A percentile compares a stretch with the other conserved stretches of the same genome.
Evolutionary conservation across 2,329 filamentous ascomycete genomes (phyloP).

Genomic region (Monilinia vaccinii-corymbosi): DNA sequence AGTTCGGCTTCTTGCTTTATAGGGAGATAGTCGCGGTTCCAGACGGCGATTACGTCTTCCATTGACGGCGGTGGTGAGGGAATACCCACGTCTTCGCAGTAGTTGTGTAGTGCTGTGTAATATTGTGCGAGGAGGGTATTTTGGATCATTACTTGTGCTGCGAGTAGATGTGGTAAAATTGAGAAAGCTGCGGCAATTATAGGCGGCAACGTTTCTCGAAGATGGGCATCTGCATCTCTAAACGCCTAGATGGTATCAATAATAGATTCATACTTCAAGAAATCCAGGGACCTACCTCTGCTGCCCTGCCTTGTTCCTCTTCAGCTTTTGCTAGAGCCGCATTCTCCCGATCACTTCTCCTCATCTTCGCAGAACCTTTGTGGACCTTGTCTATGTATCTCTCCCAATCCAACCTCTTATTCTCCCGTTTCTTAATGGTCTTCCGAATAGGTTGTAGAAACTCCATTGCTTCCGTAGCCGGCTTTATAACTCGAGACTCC

Average conservation of each 20-base stretch:
- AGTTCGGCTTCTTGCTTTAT: constrained; percentile 58
- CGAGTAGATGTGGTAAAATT: constrained; percentile 63
- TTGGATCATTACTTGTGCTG: constrained; percentile 64
- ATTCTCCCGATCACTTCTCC: constrained; percentile 65
- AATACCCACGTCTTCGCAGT: constrained; percentile 59
- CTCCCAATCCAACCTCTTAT: constrained; percentile 75
- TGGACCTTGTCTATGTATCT: constrained; percentile 64
- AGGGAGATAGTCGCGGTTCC: constrained; percentile 54
- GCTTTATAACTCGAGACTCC: constrained; percentile 59
- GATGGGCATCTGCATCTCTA: constrained; percentile 62
- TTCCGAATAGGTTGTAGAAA: constrained; percentile 66
- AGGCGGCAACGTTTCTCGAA: constrained; percentile 62
- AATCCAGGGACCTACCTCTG: constrained; percentile 41
- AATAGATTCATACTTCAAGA: constrained; percentile 10
- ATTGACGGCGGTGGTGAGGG: constrained; percentile 65
- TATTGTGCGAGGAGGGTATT: constrained; percentile 68
- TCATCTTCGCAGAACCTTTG: constrained; percentile 59
- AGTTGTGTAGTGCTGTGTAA: constrained; percentile 68
- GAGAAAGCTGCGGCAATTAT: constrained; percentile 63
- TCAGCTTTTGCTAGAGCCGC: constrained; percentile 61
- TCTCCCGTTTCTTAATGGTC: constrained; percentile 76
- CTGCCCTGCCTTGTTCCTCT: constrained; percentile 54
- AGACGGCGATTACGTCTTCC: constrained; percentile 58
- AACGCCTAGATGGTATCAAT: constrained; percentile 48
- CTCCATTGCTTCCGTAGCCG: constrained; percentile 60